Conservation (phyloP, 768 basidiomycete genomes). For the Mycena rosella region DNA sequence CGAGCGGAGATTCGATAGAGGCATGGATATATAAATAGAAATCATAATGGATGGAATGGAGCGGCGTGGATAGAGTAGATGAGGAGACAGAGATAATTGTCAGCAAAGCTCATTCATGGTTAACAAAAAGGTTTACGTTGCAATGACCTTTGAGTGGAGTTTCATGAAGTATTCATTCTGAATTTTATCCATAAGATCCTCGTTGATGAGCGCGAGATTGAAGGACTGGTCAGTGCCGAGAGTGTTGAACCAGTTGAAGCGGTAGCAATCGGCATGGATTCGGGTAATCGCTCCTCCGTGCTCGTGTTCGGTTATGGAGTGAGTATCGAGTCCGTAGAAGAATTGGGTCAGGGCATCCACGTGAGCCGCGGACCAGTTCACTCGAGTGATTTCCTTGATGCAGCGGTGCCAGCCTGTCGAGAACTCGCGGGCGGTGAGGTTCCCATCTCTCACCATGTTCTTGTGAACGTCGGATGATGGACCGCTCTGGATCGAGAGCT, state of each 20-base stretch:
- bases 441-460: slow-evolving; percentile 5
- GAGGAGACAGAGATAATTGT: neutral
- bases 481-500: slow-evolving; percentile 1
- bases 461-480: neutral
- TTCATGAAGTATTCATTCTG: slow-evolving; percentile 11
- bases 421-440: slow-evolving; percentile 4
- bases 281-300: neutral
- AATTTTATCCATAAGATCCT: neutral
- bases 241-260: slow-evolving; percentile 1
- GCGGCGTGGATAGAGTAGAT: neutral
- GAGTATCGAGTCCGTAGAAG: slow-evolving; percentile 8
- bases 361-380: neutral
- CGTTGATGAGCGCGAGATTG: slow-evolving; percentile 7
- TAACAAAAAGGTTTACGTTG: neutral
- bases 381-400: neutral
- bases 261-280: slow-evolving; percentile 11
- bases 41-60: neutral
- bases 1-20: neutral
- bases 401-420: neutral
- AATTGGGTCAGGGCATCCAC: slow-evolving; percentile 10
- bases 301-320: neutral
- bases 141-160: neutral
- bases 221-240: neutral
- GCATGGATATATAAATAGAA: no score
- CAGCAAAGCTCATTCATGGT: neutral